Evolutionary conservation across 805 yeast genomes (phyloP), one percentile per base, ranked within the genome.

Genomic region (Starmerella sirachaensis): DNA sequence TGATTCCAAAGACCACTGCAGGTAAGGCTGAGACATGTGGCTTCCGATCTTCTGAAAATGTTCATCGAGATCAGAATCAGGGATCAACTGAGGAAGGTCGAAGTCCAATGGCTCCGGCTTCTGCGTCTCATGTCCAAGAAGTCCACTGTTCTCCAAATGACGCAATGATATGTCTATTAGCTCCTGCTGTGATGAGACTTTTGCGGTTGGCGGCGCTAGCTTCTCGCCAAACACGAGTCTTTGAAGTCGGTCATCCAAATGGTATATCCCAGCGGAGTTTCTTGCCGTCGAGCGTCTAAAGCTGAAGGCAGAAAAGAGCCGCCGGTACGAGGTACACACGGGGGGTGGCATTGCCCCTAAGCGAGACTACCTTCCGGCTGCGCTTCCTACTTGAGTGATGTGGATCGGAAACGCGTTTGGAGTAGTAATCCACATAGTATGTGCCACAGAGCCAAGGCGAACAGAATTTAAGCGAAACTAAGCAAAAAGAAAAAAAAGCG

Each of bases 1-100:
- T 33, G 82, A 68, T 4, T 60, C 48, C 14, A 66, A 54, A 2
- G 76, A 70, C 50, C 73, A 61, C 1, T 66, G 48, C 29, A 70
- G 54, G 56, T 80, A 86, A 0, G 83, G 79, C 30, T 72, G 69
- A 0, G 77, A 59, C 32, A 73, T 68, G 40, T 63, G 59, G 17
- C 59, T 51, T 0, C 94, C 97, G 3, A 58, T 55, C 43, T 70
- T 67, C 48, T 74, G 68, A 55, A 91, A 91, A 62, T 91, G 99
- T 52, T 83, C 94, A 53, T 81, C 93, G 6, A 91, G 58, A 6
- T 75, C 28, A 5, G 25, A 62, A 1, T 55, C 41, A 0, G 97
- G 98, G 35, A 76, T 74, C n/a, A 88, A 55, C 18, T 60, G 57
- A 0, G 99, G 98, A 11, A 86, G 54, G 12, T 66, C 42, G 3